Evolutionary conservation across 2,329 filamentous ascomycete genomes (phyloP).

Genomic region (Hypoxylon sp.): DNA sequence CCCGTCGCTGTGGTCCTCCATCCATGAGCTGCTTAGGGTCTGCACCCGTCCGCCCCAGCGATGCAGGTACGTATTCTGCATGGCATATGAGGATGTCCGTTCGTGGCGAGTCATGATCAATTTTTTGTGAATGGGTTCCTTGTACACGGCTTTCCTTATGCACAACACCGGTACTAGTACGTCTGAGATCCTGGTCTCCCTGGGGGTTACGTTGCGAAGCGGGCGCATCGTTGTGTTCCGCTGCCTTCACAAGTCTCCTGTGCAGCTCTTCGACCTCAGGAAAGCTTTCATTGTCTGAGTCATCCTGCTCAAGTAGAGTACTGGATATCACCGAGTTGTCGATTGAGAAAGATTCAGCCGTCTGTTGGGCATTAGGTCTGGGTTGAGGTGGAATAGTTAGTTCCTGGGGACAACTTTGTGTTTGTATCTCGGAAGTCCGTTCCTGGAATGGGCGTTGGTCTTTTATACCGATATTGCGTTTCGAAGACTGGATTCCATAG

Average conservation of each 20-base stretch:
- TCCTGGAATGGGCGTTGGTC: not conserved
- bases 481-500: slow-evolving; percentile 16
- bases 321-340: not conserved
- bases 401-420: not conserved
- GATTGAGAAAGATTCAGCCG: not conserved
- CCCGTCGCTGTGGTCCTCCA: not conserved
- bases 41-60: not conserved
- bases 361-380: not conserved
- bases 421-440: not conserved
- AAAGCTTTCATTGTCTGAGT: slow-evolving; percentile 31
- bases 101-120: not conserved
- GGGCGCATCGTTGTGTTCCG: not conserved
- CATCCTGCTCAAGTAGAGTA: not conserved
- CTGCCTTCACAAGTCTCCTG: slow-evolving; percentile 2
- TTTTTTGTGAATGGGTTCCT: not conserved
- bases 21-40: not conserved
- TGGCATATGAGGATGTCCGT: not conserved
- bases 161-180: not conserved
- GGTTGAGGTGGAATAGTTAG: not conserved
- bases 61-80: not conserved
- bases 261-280: slow-evolving; percentile 29
- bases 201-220: not conserved
- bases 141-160: not conserved
- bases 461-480: not conserved
- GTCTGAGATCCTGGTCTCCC: too few species aligned